phyloP scores from a whole-genome alignment of 768 basidiomycete genomes.

The Termitomyces sp. region DNA sequence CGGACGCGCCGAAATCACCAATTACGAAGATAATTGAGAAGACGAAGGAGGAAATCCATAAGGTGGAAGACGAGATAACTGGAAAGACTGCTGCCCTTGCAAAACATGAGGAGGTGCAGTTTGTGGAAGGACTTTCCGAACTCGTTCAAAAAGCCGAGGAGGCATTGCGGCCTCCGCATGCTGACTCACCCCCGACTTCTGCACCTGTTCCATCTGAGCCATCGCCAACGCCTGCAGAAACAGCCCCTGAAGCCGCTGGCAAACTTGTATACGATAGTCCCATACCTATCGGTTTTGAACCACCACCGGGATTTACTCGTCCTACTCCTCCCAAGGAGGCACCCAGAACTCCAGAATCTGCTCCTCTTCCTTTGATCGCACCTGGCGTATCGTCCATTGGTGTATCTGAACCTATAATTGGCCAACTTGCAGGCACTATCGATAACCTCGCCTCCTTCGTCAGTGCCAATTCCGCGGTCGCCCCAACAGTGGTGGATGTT shows the following conservation, averaged over 20 bases:
- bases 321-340: slow-evolving; percentile 46
- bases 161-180: slow-evolving; percentile 48
- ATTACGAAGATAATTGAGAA: slow-evolving; percentile 36
- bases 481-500: slow-evolving; percentile 64
- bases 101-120: slow-evolving; percentile 25
- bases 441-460: slow-evolving; percentile 87
- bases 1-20: slow-evolving; percentile 39
- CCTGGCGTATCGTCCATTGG: slow-evolving; percentile 70
- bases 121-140: slow-evolving; percentile 60
- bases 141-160: slow-evolving; percentile 71
- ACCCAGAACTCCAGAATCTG: slow-evolving; percentile 19
- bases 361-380: slow-evolving; percentile 71
- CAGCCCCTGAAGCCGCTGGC: slow-evolving; percentile 11
- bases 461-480: slow-evolving; percentile 63
- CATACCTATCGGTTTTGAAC: slow-evolving; percentile 92
- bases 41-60: slow-evolving; percentile 45
- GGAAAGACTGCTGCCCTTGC: slow-evolving; percentile 14
- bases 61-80: slow-evolving; percentile 16
- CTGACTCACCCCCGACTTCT: slow-evolving; percentile 14
- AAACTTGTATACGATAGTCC: slow-evolving; percentile 58
- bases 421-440: slow-evolving; percentile 88
- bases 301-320: slow-evolving; percentile 81
- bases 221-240: neutral
- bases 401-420: slow-evolving; percentile 85
- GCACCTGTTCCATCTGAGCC: slow-evolving; percentile 5